These are phyloP conservation scores for Dioscorea zingiberensis DNA, from an alignment of 106 monocot species.

Conservation along the genomic window DNA sequence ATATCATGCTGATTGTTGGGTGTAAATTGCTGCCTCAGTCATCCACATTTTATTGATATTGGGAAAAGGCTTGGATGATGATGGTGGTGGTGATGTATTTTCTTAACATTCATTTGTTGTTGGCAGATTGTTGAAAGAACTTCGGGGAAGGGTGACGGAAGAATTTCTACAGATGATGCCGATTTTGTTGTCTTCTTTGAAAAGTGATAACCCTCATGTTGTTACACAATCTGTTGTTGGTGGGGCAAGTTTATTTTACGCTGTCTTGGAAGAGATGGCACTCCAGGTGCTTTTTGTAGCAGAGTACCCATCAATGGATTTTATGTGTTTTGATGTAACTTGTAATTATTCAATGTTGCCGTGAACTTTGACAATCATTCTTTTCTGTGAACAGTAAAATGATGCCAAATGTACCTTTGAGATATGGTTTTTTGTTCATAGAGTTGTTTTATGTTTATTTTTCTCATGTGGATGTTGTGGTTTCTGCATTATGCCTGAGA, in stretches of 20 bases:
- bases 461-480: background rate
- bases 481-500: too few relatives aligned
- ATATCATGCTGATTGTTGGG: too few relatives aligned
- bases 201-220: slow-evolving; percentile 63
- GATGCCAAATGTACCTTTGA: background rate
- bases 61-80: too few relatives aligned
- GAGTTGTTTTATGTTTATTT: background rate
- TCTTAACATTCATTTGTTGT: slow-evolving; percentile 2
- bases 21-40: too few relatives aligned
- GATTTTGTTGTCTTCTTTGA: slow-evolving; percentile 65
- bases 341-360: background rate
- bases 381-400: too few relatives aligned
- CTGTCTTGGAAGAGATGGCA: slow-evolving; percentile 92
- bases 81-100: background rate
- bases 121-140: slow-evolving; percentile 74
- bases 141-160: slow-evolving; percentile 40
- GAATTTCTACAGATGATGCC: slow-evolving; percentile 63
- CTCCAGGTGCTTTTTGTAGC: slow-evolving; percentile 90
- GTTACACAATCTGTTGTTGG: slow-evolving; percentile 79
- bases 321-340: slow-evolving; percentile 4
- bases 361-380: background rate
- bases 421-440: background rate
- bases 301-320: slow-evolving; percentile 33
- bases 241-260: slow-evolving; percentile 77
- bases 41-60: too few relatives aligned